Evolutionary conservation across 2,329 filamentous ascomycete genomes (phyloP).

Genomic region (Pseudogymnoascus sp.): DNA sequence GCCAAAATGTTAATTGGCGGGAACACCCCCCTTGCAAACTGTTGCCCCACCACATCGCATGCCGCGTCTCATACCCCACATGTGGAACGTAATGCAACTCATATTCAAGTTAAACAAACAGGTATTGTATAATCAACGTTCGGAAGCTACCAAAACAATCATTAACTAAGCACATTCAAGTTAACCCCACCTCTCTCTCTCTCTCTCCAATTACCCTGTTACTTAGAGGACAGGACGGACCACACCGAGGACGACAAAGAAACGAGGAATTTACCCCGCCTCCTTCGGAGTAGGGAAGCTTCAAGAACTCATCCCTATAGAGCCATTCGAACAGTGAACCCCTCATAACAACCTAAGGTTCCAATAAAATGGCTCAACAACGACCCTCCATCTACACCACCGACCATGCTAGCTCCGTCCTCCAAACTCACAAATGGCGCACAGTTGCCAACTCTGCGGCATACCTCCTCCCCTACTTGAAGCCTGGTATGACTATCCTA

Average conservation of each 20-base stretch:
- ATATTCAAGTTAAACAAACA: not conserved
- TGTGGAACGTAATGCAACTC: not conserved
- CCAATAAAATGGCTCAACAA: not conserved
- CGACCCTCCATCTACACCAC: slow-evolving; percentile 12
- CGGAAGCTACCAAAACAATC: not conserved
- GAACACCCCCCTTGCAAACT: not conserved
- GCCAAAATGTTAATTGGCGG: not conserved
- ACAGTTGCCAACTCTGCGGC: slow-evolving; percentile 36
- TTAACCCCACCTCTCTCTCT: not conserved
- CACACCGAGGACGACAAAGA: not conserved
- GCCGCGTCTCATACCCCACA: not conserved
- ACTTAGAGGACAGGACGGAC: not conserved
- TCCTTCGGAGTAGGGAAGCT: not conserved
- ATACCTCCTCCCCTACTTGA: slow-evolving; percentile 35
- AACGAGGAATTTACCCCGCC: not conserved
- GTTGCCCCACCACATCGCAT: not conserved
- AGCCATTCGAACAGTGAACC: not conserved
- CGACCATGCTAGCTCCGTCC: slow-evolving; percentile 16
- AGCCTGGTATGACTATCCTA: slow-evolving; percentile 26
- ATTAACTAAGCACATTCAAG: not conserved
- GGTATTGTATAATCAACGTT: not conserved
- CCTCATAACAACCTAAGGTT: not conserved
- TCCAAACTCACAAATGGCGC: slow-evolving; percentile 30
- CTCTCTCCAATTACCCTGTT: not conserved
- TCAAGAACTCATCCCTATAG: not conserved